Percentiles rank a stretch among this genome's conserved stretches.
Evolutionary conservation across 805 yeast species (phyloP).

Genomic region (Yamadazyma philogaea): DNA sequence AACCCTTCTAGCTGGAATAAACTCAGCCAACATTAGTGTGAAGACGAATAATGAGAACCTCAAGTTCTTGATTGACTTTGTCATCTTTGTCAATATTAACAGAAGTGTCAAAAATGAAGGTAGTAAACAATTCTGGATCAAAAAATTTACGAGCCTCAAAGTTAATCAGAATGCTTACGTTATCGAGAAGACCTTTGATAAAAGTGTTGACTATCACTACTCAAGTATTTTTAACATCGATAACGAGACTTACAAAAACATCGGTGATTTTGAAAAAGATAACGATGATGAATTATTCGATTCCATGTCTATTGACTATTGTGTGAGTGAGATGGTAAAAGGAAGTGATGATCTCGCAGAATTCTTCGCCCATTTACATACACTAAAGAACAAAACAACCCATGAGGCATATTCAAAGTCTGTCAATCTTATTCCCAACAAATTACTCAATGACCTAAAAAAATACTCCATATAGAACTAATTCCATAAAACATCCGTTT

Average conservation of each 20-base stretch:
- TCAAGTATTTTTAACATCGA: conserved; percentile 24
- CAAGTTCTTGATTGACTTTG: conserved; percentile 22
- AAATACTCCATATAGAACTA: neutral
- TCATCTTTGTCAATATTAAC: conserved; percentile 19
- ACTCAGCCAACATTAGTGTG: conserved; percentile 1
- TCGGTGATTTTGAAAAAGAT: conserved; percentile 13
- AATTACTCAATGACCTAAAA: conserved; percentile 11
- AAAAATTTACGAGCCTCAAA: conserved; percentile 9
- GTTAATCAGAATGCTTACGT: neutral
- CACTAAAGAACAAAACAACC: neutral
- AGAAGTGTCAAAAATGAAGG: conserved; percentile 15
- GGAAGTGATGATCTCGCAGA: conserved; percentile 7
- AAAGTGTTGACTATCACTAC: conserved; percentile 25
- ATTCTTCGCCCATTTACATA: conserved; percentile 4
- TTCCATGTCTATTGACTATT: conserved; percentile 9
- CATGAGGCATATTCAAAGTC: conserved; percentile 9
- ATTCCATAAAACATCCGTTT: neutral
- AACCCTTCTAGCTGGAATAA: conserved; percentile 1
- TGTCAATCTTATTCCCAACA: conserved; percentile 10
- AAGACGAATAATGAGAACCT: conserved; percentile 24
- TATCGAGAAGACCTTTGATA: conserved; percentile 12
- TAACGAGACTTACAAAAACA: conserved; percentile 13
- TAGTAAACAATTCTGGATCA: conserved; percentile 25
- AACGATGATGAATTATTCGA: conserved; percentile 19
- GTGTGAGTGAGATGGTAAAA: conserved; percentile 10